Base-by-base conservation (phyloP, 768 basidiomycete genomes). In the Suillus plorans region DNA sequence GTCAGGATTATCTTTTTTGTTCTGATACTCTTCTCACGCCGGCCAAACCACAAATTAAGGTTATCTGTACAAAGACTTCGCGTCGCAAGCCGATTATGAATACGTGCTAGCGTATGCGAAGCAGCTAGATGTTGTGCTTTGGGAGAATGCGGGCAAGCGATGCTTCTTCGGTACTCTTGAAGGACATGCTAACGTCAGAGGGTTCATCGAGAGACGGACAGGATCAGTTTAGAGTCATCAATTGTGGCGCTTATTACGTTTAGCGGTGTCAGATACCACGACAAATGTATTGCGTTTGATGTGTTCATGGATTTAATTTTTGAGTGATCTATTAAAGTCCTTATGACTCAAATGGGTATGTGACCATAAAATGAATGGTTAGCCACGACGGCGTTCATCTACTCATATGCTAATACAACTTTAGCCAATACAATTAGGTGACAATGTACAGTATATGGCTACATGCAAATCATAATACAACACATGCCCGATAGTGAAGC, bases 61-160 rank as follows among this genome's bases (percentile, higher is more conserved):
- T 45, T 94, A 89, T 74, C 85, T 97, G 47, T 97, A 96, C 78
- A 94, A 87, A 49, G 87, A 88, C 56, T 97, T 97, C 74, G 86
- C 89, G 31, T 92, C 94, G 20, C 86, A 89, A 73, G 89, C 88
- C 34, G 95, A 97, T 78, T 97, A 94, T 75, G 89, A 94, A 66
- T 87, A 91, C 67, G 94, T 95, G 8, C 79, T 92, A 42, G 85
- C 90, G 68, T 96, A 97, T 68, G 95, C 95, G 42, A 88, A 85
- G 71, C 86, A 94, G 75, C 79, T 96, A 45, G 88, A 85, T 64
- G 89, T 92, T 41, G 89, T 96, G 16, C 66, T 96, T 56, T 95
- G 94, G 92, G 92, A 95, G 77, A 93, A 84, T 73, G 65, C 84
- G 28, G 72, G 80, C 31, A 88, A 88, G 71, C 84, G 92, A 64